These are phyloP conservation scores for Dioscorea zingiberensis DNA, from an alignment of 106 monocot species.

Conservation along the genomic window DNA sequence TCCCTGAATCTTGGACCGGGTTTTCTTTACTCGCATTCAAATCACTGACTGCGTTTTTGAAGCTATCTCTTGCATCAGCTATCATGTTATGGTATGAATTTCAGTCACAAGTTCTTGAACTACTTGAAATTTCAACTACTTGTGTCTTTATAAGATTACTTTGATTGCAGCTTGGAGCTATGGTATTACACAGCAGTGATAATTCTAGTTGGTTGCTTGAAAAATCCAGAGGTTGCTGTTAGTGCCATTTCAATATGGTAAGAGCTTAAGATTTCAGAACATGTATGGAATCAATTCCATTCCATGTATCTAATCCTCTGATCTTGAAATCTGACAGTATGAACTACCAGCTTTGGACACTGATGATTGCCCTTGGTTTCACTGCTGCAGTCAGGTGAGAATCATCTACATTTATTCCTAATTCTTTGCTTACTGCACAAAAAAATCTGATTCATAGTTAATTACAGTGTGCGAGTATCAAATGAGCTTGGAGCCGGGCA, in stretches of 20 bases:
- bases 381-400: slow-evolving; percentile 72
- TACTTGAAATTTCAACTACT: background rate
- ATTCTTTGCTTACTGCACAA: background rate
- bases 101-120: background rate
- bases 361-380: slow-evolving; percentile 80
- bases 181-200: slow-evolving; percentile 87
- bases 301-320: background rate
- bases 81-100: slow-evolving; percentile 69
- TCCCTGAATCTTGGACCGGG: slow-evolving; percentile 75
- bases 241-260: slow-evolving; percentile 79
- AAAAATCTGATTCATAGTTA: background rate
- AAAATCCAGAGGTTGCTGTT: slow-evolving; percentile 62
- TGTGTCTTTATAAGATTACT: background rate
- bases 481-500: slow-evolving; percentile 73
- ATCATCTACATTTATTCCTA: background rate
- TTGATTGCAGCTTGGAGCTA: slow-evolving; percentile 63
- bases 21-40: slow-evolving; percentile 61
- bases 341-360: slow-evolving; percentile 74
- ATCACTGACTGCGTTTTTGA: slow-evolving; percentile 51
- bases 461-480: slow-evolving; percentile 59
- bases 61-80: slow-evolving; percentile 77
- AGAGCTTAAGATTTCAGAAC: background rate
- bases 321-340: slow-evolving; percentile 31
- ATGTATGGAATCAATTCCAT: too few species aligned
- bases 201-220: slow-evolving; percentile 64